These are phyloP conservation scores for Arabidopsis hybrid DNA, from an alignment of 441 rosid species.

Conservation along the genomic window DNA sequence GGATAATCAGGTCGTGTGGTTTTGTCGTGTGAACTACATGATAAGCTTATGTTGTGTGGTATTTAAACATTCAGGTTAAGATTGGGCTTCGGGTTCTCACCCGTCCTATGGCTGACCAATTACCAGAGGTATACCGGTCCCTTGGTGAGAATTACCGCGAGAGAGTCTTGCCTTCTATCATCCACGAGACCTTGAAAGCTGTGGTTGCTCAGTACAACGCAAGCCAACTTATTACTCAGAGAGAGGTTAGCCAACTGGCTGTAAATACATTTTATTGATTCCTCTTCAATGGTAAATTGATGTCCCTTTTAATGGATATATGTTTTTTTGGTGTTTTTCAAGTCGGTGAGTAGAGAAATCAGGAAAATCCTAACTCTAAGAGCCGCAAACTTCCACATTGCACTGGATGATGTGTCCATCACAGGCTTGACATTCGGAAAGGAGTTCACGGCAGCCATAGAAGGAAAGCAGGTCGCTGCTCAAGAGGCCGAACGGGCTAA, in stretches of 20 bases:
- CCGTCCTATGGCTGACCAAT: conserved; percentile 69
- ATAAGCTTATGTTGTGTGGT: background rate
- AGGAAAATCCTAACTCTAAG: conserved; percentile 77
- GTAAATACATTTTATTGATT: background rate
- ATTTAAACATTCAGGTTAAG: conserved; percentile 57
- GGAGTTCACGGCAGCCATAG: conserved; percentile 89
- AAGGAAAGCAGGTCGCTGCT: conserved; percentile 90
- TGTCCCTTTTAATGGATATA: conserved; percentile 1
- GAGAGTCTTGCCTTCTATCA: conserved; percentile 86
- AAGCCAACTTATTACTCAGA: conserved; percentile 89
- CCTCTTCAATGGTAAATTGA: background rate
- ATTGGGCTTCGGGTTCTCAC: conserved; percentile 96
- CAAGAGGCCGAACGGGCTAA: conserved; percentile 92
- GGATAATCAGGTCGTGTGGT: background rate
- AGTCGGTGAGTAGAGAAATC: conserved; percentile 85
- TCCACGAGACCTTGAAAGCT: conserved; percentile 88
- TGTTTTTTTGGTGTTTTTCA: background rate
- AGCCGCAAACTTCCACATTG: conserved; percentile 73
- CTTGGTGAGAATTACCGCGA: conserved; percentile 86
- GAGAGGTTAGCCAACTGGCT: conserved; percentile 61
- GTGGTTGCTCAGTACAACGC: conserved; percentile 96
- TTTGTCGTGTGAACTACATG: background rate
- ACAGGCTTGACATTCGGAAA: conserved; percentile 84
- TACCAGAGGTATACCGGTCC: conserved; percentile 72
- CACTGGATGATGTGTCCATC: conserved; percentile 85